These are phyloP conservation scores for Ophiostoma sp. DNA, from an alignment of 2,329 filamentous ascomycete species.

Conservation along the genomic window DNA sequence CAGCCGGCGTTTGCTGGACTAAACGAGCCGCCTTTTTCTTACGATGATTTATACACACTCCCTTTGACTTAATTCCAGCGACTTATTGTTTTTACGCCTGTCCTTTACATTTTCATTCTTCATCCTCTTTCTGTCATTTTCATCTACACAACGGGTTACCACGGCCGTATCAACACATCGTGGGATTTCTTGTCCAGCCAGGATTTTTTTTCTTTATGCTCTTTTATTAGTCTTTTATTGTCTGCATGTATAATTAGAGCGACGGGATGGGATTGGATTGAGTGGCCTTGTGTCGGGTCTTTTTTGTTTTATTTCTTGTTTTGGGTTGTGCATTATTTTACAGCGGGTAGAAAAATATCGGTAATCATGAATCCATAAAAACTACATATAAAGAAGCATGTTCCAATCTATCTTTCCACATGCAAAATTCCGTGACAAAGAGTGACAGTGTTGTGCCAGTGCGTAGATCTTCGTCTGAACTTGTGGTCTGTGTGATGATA, in stretches of 20 bases:
- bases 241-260: constrained; percentile 14
- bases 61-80: background rate
- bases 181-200: too few species aligned
- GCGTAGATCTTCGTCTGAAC: background rate
- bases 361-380: constrained; percentile 17
- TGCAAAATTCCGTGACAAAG: background rate
- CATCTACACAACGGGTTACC: background rate
- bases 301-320: background rate
- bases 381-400: background rate
- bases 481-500: background rate
- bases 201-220: background rate
- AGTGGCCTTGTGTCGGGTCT: background rate
- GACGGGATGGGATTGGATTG: constrained; percentile 11
- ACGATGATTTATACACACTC: background rate
- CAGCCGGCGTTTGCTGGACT: background rate
- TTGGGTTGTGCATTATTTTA: constrained; percentile 1
- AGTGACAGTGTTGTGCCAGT: background rate
- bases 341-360: constrained; percentile 17
- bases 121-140: background rate
- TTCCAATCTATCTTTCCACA: background rate
- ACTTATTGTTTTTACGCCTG: constrained; percentile 16
- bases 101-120: background rate
- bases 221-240: background rate
- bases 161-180: constrained; percentile 10
- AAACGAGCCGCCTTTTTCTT: background rate